Evolutionary conservation across 208 protist species (phyloP).

Genomic region (Herpetomonas samuelpessoai): DNA sequence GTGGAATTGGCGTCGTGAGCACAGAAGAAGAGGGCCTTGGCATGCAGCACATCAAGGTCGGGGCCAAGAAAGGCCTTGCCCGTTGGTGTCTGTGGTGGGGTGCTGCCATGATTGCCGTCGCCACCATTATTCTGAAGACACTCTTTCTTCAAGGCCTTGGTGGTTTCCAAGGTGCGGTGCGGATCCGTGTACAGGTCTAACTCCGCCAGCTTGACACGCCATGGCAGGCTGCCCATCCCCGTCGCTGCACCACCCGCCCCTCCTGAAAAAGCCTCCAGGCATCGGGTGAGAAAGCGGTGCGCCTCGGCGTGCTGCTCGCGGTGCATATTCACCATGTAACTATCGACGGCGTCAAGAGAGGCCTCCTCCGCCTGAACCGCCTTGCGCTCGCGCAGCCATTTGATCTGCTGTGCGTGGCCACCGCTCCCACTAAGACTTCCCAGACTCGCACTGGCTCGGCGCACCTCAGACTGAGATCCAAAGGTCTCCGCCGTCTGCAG

Average conservation of each 20-base stretch:
- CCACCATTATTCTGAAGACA: no score
- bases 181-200: background rate
- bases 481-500: conserved; percentile 20
- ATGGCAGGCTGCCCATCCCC: background rate
- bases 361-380: conserved; percentile 43
- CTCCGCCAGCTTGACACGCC: background rate
- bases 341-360: conserved; percentile 35
- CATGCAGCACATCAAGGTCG: conserved; percentile 57
- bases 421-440: background rate
- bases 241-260: background rate
- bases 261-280: background rate
- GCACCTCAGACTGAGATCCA: background rate
- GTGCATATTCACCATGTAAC: conserved; percentile 42
- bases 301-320: conserved; percentile 38
- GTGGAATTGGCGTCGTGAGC: conserved; percentile 61
- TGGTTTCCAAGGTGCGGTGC: background rate
- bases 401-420: conserved; percentile 8
- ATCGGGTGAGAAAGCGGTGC: conserved; percentile 1
- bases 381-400: conserved; percentile 22
- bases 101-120: no score
- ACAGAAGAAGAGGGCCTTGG: conserved; percentile 77
- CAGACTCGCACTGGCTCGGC: background rate
- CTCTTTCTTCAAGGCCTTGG: background rate
- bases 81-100: no score
- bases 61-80: conserved; percentile 4